Conservation (phyloP, 192 early-diverging fungal species). For the Jimgerdemannia lactiflua region DNA sequence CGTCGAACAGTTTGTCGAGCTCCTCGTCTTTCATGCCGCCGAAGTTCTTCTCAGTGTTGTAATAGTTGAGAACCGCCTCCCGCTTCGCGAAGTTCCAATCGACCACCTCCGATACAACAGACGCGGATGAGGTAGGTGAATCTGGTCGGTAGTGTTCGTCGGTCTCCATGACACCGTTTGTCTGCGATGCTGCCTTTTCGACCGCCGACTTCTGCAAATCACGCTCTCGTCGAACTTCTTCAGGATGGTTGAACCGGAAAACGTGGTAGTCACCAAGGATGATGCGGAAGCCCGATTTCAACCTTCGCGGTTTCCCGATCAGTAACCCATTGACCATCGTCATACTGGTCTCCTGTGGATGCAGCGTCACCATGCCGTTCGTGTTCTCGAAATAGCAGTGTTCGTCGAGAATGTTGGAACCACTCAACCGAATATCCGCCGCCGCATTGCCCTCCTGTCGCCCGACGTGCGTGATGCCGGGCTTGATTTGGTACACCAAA, state of each 20-base stretch:
- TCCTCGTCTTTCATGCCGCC: conserved; percentile 55
- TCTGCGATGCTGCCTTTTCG: conserved; percentile 8
- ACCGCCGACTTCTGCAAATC: conserved; percentile 30
- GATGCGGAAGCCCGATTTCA: conserved; percentile 74
- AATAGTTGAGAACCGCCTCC: conserved; percentile 60
- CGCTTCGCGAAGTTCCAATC: conserved; percentile 79
- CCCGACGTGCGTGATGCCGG: conserved; percentile 62
- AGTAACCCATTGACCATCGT: conserved; percentile 80
- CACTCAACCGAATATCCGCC: conserved; percentile 47
- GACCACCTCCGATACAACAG: conserved; percentile 46
- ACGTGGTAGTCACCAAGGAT: conserved; percentile 81
- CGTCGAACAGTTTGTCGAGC: conserved; percentile 51
- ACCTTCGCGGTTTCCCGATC: conserved; percentile 48
- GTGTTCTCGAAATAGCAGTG: conserved; percentile 71
- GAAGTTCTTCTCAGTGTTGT: conserved; percentile 36
- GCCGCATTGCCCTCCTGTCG: conserved; percentile 16
- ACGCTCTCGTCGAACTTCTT: conserved; percentile 69
- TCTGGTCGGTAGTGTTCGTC: conserved; percentile 19
- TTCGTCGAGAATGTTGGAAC: conserved; percentile 39
- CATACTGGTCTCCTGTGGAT: conserved; percentile 51
- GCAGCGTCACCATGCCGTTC: conserved; percentile 53
- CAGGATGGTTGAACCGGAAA: conserved; percentile 83
- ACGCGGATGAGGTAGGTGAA: conserved; percentile 37
- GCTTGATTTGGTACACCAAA: conserved; percentile 69
- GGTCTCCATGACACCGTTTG: conserved; percentile 20